Base-by-base conservation (phyloP, 2,329 filamentous ascomycete genomes). In the Blastomyces gilchristii region DNA sequence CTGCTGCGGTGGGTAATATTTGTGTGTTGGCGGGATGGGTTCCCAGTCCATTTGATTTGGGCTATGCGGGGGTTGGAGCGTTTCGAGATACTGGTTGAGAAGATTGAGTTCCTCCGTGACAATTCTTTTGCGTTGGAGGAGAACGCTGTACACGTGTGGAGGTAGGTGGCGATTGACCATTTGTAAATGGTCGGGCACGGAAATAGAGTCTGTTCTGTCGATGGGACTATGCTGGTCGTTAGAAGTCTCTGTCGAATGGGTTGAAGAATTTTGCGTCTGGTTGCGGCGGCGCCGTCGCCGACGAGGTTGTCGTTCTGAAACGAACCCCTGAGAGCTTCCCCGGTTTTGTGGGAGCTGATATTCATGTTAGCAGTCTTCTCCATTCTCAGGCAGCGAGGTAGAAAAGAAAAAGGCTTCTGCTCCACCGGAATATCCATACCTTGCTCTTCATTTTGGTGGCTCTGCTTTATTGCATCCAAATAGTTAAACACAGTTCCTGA, bases 1-100 rank as follows among this genome's bases (percentile, higher is more conserved):
- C 54, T 39, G 56, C 56, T 58, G 56, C 25, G 11, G 56, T 25
- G 4, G 3, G 12, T 11, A 39, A 45, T 47, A 22, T 14, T 7
- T 31, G 12, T n/a, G 11, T 4, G 22, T 11, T 39, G 53, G 53
- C 18, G 34, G 34, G 37, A 56, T 39, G 53, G 53, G 56, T 39
- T 45, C 56, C 56, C 56, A 58, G 39, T 58, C 56, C 56, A 58
- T 58, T 25, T 58, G 14, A 18, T 58, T 45, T 41, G n/a, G 22
- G 16, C 6, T 45, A 8, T 12, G 41, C 41, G 11, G 22, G 28
- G 53, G 28, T 34, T 58, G 39, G 12, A 58, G 14, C 8, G 41
- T 28, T 58, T 45, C 56, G n/a, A 58, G 39, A 45, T 28, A 31
- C 25, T 8, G 37, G 14, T 58, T 43, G 28, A 45, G 37, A 45